Conservation (phyloP, 225 moss, liverwort and hornwort genomes). For the Pseudisothecium myosuroides region DNA sequence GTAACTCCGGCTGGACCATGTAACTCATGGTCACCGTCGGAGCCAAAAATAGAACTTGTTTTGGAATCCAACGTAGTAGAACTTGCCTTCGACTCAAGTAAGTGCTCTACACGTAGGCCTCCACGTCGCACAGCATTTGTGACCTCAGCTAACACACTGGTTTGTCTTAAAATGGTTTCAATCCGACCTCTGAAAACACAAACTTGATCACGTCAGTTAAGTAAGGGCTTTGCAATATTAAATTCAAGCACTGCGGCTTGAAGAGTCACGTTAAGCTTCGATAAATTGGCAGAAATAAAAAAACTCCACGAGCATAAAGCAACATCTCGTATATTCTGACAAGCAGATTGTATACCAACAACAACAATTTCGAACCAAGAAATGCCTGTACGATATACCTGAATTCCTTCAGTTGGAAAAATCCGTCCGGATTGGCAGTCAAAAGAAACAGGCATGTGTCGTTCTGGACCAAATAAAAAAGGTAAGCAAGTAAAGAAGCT, state of each 20-base stretch:
- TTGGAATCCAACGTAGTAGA: slow-evolving; percentile 21
- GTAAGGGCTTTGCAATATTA: background rate
- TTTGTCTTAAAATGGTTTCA: slow-evolving; percentile 67
- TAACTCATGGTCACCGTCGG: slow-evolving; percentile 32
- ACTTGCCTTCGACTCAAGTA: slow-evolving; percentile 43
- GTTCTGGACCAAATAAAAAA: slow-evolving; percentile 32
- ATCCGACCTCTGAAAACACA: slow-evolving; percentile 59
- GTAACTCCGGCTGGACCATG: slow-evolving; percentile 18
- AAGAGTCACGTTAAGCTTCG: background rate
- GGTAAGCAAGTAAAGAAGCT: background rate
- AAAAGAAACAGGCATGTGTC: slow-evolving; percentile 85
- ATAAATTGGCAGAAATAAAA: background rate
- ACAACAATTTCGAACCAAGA: background rate
- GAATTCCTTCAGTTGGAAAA: slow-evolving; percentile 93
- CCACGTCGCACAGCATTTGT: slow-evolving; percentile 60
- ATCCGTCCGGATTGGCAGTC: slow-evolving; percentile 79
- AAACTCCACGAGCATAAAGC: background rate
- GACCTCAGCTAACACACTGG: slow-evolving; percentile 72
- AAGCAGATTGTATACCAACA: background rate
- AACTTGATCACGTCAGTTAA: background rate
- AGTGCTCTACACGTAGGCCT: slow-evolving; percentile 70
- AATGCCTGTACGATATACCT: slow-evolving; percentile 38
- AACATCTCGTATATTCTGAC: background rate
- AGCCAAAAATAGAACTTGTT: slow-evolving; percentile 23
- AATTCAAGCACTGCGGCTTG: background rate